These are phyloP conservation scores for Phytopythium vexans DNA, from an alignment of 352 stramenopile species.

Conservation along the genomic window DNA sequence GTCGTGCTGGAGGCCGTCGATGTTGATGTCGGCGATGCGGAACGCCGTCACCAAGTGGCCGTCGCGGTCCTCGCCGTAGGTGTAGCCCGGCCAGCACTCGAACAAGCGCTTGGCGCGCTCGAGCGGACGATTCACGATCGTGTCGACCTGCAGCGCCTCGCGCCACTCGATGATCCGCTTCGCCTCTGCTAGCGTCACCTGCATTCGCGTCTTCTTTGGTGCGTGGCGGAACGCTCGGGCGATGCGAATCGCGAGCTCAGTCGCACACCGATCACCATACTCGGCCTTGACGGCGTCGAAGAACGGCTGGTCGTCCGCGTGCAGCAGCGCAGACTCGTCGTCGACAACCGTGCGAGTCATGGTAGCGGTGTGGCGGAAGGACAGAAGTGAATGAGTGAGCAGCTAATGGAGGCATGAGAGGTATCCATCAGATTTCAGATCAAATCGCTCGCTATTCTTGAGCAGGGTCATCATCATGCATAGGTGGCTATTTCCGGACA, in stretches of 20 bases:
- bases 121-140: slow-evolving; percentile 44
- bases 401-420: too few relatives aligned
- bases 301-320: slow-evolving; percentile 47
- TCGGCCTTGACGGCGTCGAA: slow-evolving; percentile 54
- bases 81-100: slow-evolving; percentile 55
- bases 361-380: too few relatives aligned
- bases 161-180: slow-evolving; percentile 67
- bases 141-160: slow-evolving; percentile 37
- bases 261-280: slow-evolving; percentile 46
- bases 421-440: too few relatives aligned
- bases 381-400: too few relatives aligned
- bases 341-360: slow-evolving; percentile 14
- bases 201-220: slow-evolving; percentile 54
- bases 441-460: too few relatives aligned
- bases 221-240: slow-evolving; percentile 44
- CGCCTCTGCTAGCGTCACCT: slow-evolving; percentile 57
- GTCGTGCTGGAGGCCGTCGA: slow-evolving; percentile 55
- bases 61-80: slow-evolving; percentile 72
- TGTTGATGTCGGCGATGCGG: slow-evolving; percentile 59
- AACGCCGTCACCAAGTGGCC: slow-evolving; percentile 71
- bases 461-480: too few relatives aligned
- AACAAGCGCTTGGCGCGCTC: slow-evolving; percentile 57
- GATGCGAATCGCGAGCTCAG: slow-evolving; percentile 62
- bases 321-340: slow-evolving; percentile 48
- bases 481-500: too few relatives aligned